Evolutionary conservation across 331 rosid species (phyloP), one percentile per base, ranked within the genome.

Genomic region (Erythrophleum ivorense): DNA sequence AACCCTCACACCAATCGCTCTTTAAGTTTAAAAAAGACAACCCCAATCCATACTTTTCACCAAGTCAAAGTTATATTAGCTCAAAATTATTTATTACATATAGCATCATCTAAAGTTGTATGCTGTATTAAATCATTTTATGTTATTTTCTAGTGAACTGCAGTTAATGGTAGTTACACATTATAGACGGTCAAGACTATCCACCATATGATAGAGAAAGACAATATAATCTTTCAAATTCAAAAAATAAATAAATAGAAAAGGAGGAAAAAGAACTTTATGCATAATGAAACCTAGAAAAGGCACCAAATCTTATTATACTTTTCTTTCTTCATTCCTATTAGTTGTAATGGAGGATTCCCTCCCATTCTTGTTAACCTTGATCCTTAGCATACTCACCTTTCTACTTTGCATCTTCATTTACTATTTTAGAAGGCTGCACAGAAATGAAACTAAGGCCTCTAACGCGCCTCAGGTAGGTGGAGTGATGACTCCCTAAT

Each of bases 391-490:
- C 81, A 52, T 84, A 55, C 63, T 84, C 29, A 31, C 70, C 50
- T 5, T 84, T 45, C 46, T 84, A 8, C 33, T 83, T 2, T 67
- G 79, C 34, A 19, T 40, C 49, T 59, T 86, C 14, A 53, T 86
- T 60, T 84, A 73, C 53, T 60, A 52, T 60, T 12, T 84, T 24
- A 84, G 59, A 57, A 84, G 36, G 54, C 48, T 15, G 74, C 46
- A 9, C 0, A 75, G 34, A 13, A 18, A 46, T 59, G 70, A 69
- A 1, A 15, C 68, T 18, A 79, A 73, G 78, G 54, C 29, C 77
- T 65, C 63, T 55, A 43, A 62, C 3, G 83, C 78, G 2, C 89
- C 89, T 19, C 83, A 81, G 78, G 91, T 89, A 71, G 83, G 77
- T 19, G 85, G 91, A 14, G 79, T n/a, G n/a, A n/a, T n/a, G n/a